Conservation (phyloP, 2,329 filamentous ascomycete genomes). For the Fusarium siculi region DNA sequence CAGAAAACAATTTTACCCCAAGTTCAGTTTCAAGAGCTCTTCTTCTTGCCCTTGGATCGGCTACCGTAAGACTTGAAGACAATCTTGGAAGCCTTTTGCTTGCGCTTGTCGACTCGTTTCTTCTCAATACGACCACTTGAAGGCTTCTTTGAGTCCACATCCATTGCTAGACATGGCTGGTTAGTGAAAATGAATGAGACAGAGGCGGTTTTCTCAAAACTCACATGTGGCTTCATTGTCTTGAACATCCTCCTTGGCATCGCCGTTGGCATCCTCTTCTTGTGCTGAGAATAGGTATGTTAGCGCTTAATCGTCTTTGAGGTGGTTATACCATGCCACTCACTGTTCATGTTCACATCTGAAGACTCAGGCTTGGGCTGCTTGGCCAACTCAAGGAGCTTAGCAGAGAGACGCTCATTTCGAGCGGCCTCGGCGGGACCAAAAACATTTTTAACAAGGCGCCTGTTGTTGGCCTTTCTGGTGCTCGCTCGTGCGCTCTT, state of each 20-base stretch:
- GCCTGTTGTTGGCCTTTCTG: conserved; percentile 84
- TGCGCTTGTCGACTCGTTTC: conserved; percentile 68
- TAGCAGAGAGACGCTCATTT: conserved; percentile 84
- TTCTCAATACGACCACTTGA: conserved; percentile 54
- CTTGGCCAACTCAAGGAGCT: conserved; percentile 81
- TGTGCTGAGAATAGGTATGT: conserved; percentile 38
- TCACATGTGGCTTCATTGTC: conserved; percentile 41
- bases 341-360: conserved; percentile 61
- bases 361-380: conserved; percentile 75
- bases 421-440: conserved; percentile 83
- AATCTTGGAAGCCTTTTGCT: conserved; percentile 65
- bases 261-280: conserved; percentile 42
- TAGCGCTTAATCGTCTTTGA: not conserved
- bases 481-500: conserved; percentile 84
- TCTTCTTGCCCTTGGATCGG: conserved; percentile 59
- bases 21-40: conserved; percentile 34
- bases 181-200: conserved; percentile 22
- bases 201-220: conserved; percentile 9
- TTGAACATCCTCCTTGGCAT: conserved; percentile 47
- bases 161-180: conserved; percentile 58
- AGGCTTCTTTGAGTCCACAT: conserved; percentile 63
- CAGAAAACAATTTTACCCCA: conserved; percentile 18
- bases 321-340: conserved; percentile 21
- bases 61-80: conserved; percentile 70
- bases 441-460: conserved; percentile 83